Conservation (phyloP, 345 rosid species). For the Adansonia digitata region DNA sequence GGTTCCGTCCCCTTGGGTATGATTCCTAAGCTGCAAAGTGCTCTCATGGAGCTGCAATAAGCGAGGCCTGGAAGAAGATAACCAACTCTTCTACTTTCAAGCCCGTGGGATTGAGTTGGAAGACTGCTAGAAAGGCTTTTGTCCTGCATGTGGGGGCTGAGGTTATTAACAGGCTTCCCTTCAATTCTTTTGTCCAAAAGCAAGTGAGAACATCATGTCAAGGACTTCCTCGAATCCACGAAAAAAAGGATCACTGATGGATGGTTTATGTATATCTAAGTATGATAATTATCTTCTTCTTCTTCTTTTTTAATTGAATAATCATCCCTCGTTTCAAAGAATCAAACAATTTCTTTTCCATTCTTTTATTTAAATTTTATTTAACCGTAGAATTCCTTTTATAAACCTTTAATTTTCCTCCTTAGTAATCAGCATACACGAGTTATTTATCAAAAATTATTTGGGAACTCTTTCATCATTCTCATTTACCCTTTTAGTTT, state of each 20-base stretch:
- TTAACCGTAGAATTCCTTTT: too few species aligned
- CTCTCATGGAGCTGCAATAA: slow-evolving; percentile 96
- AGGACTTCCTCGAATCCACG: slow-evolving; percentile 40
- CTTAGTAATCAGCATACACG: too few species aligned
- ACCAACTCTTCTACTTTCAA: slow-evolving; percentile 78
- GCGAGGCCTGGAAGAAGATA: slow-evolving; percentile 82
- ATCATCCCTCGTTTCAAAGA: background rate
- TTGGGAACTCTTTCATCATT: too few species aligned
- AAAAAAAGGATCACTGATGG: background rate
- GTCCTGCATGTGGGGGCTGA: slow-evolving; percentile 77
- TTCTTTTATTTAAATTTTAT: too few species aligned
- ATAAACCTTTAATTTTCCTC: too few species aligned
- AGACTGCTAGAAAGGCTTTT: slow-evolving; percentile 82
- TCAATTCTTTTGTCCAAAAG: slow-evolving; percentile 30
- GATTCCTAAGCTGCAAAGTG: too few species aligned
- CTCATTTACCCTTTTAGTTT: background rate
- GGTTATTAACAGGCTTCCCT: slow-evolving; percentile 58
- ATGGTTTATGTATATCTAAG: background rate
- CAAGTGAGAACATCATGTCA: slow-evolving; percentile 50
- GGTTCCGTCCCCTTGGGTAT: too few species aligned
- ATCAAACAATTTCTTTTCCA: background rate
- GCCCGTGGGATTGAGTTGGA: slow-evolving; percentile 91
- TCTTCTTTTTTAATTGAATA: too few species aligned
- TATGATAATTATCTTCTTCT: background rate
- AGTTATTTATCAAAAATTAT: too few species aligned